These are phyloP conservation scores for Hygrophorus pudorinus DNA, from an alignment of 768 basidiomycete species.

Conservation along the genomic window DNA sequence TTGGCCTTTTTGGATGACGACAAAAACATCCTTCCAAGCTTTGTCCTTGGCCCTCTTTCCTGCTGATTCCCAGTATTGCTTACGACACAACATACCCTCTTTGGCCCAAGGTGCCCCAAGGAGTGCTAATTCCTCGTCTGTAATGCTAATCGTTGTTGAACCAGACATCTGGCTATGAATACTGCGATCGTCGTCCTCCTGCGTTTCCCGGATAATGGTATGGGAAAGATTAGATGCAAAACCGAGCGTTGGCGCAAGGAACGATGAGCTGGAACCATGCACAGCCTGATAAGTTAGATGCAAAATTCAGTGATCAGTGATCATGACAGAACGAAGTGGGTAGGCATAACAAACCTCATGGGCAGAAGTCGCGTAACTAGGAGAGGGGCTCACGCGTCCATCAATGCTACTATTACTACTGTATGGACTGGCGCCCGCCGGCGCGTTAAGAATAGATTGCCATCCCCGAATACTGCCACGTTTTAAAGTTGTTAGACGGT, in stretches of 20 bases:
- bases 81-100: slow-evolving; percentile 91
- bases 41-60: slow-evolving; percentile 84
- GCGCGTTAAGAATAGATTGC: slow-evolving; percentile 64
- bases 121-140: slow-evolving; percentile 91
- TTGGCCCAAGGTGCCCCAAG: slow-evolving; percentile 98
- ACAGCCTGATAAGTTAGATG: slow-evolving; percentile 29
- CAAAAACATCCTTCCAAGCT: slow-evolving; percentile 89
- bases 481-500: slow-evolving; percentile 71
- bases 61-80: slow-evolving; percentile 85
- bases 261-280: slow-evolving; percentile 56
- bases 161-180: slow-evolving; percentile 50
- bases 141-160: slow-evolving; percentile 75
- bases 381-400: slow-evolving; percentile 88
- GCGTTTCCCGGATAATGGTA: slow-evolving; percentile 91
- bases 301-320: too few relatives aligned
- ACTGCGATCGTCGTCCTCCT: slow-evolving; percentile 80
- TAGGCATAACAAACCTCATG: slow-evolving; percentile 48
- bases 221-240: slow-evolving; percentile 95
- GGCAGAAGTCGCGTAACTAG: slow-evolving; percentile 85
- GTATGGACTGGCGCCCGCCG: slow-evolving; percentile 66
- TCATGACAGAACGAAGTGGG: neutral
- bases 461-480: slow-evolving; percentile 87
- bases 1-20: slow-evolving; percentile 92
- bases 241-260: slow-evolving; percentile 81
- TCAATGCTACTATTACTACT: slow-evolving; percentile 78